Base-by-base conservation (phyloP, 225 moss, liverwort and hornwort genomes). In the Pleurozium schreberi region DNA sequence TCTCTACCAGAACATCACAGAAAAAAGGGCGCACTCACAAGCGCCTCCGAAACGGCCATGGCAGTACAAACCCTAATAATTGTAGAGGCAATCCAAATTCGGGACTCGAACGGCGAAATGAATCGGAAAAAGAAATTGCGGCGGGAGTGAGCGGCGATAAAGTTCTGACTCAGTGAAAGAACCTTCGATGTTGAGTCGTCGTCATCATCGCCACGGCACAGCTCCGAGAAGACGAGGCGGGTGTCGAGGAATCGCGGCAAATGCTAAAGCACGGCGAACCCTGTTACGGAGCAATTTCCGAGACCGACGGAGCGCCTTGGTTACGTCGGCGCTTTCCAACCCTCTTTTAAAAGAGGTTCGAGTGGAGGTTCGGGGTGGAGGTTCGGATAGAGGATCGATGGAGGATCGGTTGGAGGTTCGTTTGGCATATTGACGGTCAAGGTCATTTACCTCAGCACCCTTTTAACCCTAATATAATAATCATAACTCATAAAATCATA, bases 21-120 rank as follows among this genome's bases (percentile, higher is more conserved):
- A 50, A 58, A 40, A 18, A 59, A 80, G 79, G 57, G n/a, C 50
- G 34, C 31, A 7, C 10, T 78, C 55, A 18, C 59, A 80, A 59
- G 75, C 61, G 36, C 83, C 50, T 80, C 88, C 55, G 25, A 88
- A 55, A 64, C 38, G 63, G 43, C 61, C 91, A 91, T 89, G 19
- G 77, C 57, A 30, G 9, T 62, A 18, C 60, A 70, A 91, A 91
- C 89, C 91, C 91, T 91, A 89, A 86, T 82, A 38, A 58, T 18
- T 67, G 36, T 7, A 36, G 78, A 70, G 19, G 8, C 33, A 52
- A 89, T 57, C 53, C 65, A 8, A 49, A 86, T 77, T 86, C 65
- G 33, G 20, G 30, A 25, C 8, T 61, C 28, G 21, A 11, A 21
- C 1, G 63, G 3, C 26, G 50, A 31, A 36, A 53, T 2, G 5